Evolutionary conservation across 2,329 filamentous ascomycete genomes (phyloP).

Genomic region (Hirsutella minnesotensis): DNA sequence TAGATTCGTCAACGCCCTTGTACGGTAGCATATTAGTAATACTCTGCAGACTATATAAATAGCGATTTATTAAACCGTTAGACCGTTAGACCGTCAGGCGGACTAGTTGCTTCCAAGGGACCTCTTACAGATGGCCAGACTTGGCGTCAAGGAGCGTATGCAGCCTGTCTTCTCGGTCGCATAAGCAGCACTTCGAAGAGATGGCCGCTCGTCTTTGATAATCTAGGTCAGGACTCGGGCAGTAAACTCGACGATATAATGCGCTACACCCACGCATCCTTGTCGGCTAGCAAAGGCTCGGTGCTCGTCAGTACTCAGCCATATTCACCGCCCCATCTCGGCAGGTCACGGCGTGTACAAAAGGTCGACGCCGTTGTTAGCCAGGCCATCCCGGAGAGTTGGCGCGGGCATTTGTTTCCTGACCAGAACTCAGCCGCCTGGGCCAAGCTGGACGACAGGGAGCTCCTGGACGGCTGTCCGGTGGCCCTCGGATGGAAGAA

Average conservation of each 20-base stretch:
- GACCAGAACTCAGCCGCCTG: not conserved
- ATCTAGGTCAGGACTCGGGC: not conserved
- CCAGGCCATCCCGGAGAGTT: not conserved
- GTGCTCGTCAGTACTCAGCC: not conserved
- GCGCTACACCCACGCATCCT: not conserved
- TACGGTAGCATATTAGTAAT: too few relatives aligned
- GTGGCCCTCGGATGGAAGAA: not conserved
- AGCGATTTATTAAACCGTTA: too few relatives aligned
- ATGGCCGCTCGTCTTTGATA: not conserved
- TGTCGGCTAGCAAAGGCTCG: not conserved
- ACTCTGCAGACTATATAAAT: too few relatives aligned
- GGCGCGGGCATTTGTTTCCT: not conserved
- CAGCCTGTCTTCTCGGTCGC: not conserved
- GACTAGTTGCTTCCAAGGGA: not conserved
- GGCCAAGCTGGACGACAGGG: not conserved
- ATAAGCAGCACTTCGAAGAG: not conserved
- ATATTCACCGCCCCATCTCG: not conserved
- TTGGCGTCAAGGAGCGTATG: not conserved
- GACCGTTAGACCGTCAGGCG: too few relatives aligned
- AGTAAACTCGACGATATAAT: not conserved
- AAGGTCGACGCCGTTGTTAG: not conserved
- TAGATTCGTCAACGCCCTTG: too few relatives aligned
- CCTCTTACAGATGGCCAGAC: not conserved
- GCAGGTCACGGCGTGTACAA: not conserved
- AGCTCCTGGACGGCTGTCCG: not conserved